These are phyloP conservation scores for Didymella glomerata DNA, from an alignment of 2,329 filamentous ascomycete species.

Conservation along the genomic window DNA sequence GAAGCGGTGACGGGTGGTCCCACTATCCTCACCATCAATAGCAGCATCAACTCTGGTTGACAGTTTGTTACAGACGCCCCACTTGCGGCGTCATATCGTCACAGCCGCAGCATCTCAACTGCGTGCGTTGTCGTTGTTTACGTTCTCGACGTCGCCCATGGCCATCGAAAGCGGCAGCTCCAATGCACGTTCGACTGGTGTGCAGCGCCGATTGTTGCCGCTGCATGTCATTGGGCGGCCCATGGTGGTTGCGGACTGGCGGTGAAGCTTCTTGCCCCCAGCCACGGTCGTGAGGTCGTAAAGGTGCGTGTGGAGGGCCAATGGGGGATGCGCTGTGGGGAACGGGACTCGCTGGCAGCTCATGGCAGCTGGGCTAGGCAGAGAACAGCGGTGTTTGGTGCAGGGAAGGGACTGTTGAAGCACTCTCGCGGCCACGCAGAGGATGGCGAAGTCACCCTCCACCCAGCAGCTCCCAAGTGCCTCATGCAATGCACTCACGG, in stretches of 20 bases:
- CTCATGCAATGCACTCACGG: constrained; percentile 33
- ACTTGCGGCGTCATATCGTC: constrained; percentile 12
- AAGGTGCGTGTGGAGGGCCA: constrained; percentile 19
- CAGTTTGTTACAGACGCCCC: constrained; percentile 21
- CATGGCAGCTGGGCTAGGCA: constrained; percentile 33
- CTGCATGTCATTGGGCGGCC: constrained; percentile 31
- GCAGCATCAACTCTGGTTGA: constrained; percentile 6
- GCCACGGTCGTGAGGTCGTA: constrained; percentile 17
- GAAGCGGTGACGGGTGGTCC: constrained; percentile 2
- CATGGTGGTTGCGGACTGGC: constrained; percentile 35
- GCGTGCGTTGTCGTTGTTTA: constrained; percentile 38
- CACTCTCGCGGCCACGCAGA: constrained; percentile 17
- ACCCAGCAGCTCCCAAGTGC: constrained; percentile 18
- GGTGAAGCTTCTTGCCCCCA: constrained; percentile 33
- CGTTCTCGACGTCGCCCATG: constrained; percentile 16
- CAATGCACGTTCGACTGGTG: constrained; percentile 30
- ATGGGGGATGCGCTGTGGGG: constrained; percentile 13
- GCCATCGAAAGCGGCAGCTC: constrained; percentile 27
- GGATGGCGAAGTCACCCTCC: constrained; percentile 20
- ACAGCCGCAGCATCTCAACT: constrained; percentile 29
- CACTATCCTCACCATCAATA: constrained; percentile 1
- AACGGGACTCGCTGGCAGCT: constrained; percentile 19
- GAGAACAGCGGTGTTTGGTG: constrained; percentile 28
- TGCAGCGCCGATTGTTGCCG: constrained; percentile 30
- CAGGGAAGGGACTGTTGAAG: constrained; percentile 7